Conservation (phyloP, 1,139 yeast species). For the Protomyces pachydermus region DNA sequence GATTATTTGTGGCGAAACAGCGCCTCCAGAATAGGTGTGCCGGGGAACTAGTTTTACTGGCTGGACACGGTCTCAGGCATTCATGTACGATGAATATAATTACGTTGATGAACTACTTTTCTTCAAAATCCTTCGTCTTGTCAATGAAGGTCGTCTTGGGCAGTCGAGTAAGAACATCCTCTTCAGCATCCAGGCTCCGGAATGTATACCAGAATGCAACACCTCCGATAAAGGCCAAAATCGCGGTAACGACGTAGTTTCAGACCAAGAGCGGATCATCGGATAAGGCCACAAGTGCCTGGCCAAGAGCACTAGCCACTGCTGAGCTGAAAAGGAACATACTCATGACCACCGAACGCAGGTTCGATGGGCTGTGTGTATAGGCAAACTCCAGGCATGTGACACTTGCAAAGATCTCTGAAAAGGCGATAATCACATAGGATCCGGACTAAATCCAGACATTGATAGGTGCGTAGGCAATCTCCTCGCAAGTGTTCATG, state of each 20-base stretch:
- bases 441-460: conserved; percentile 64
- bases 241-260: conserved; percentile 62
- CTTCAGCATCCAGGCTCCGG: conserved; percentile 52
- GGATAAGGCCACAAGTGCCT: conserved; percentile 62
- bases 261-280: conserved; percentile 64
- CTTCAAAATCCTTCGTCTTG: neutral
- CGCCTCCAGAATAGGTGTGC: no score
- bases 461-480: conserved; percentile 49
- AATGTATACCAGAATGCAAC: conserved; percentile 57
- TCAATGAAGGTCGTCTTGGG: conserved; percentile 34
- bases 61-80: no score
- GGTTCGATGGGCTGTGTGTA: conserved; percentile 60
- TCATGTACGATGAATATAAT: no score
- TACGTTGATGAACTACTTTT: neutral
- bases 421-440: conserved; percentile 55
- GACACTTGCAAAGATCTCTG: conserved; percentile 62
- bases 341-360: conserved; percentile 65
- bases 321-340: conserved; percentile 59
- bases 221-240: conserved; percentile 57
- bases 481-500: conserved; percentile 42
- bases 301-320: conserved; percentile 65
- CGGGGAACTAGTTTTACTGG: no score
- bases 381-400: conserved; percentile 61
- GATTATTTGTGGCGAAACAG: conserved; percentile 11
- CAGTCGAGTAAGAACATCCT: conserved; percentile 50